A percentile compares a stretch with the other conserved stretches of the same genome.
These are phyloP conservation scores for Citrullus mucosospermus DNA, from an alignment of 306 rosid genomes.

Conservation along the genomic window DNA sequence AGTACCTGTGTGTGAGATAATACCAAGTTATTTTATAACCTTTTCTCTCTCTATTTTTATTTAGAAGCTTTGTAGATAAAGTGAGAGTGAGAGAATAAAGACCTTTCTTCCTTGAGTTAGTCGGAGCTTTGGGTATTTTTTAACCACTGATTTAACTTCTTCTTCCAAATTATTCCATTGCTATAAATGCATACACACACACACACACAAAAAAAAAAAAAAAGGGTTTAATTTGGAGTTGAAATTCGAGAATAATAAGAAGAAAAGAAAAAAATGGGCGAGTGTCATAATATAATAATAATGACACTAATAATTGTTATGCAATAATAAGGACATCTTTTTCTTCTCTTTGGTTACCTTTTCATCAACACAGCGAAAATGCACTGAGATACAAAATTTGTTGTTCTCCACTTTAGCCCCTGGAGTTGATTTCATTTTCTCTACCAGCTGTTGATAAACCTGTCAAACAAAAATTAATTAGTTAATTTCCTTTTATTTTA, in stretches of 20 bases:
- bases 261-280: not conserved
- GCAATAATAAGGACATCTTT: not conserved
- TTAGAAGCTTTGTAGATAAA: not conserved
- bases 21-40: too few species aligned
- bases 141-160: conserved; percentile 73
- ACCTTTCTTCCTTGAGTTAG: conserved; percentile 93
- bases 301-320: not conserved
- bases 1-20: conserved; percentile 36
- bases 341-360: conserved; percentile 23
- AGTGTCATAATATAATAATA: not conserved
- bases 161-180: conserved; percentile 66
- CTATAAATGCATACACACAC: conserved; percentile 15
- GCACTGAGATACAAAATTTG: conserved; percentile 82
- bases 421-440: conserved; percentile 61
- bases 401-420: conserved; percentile 87
- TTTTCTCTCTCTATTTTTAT: too few species aligned
- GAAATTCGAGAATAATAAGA: not conserved
- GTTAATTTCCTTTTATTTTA: not conserved
- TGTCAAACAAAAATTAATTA: not conserved
- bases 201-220: too few species aligned
- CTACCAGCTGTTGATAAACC: conserved; percentile 51
- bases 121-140: conserved; percentile 72
- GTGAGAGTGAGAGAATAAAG: not conserved
- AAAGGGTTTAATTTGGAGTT: not conserved
- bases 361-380: conserved; percentile 94